Base-by-base conservation (phyloP, 2,329 filamentous ascomycete species). In the Talaromyces sp. region DNA sequence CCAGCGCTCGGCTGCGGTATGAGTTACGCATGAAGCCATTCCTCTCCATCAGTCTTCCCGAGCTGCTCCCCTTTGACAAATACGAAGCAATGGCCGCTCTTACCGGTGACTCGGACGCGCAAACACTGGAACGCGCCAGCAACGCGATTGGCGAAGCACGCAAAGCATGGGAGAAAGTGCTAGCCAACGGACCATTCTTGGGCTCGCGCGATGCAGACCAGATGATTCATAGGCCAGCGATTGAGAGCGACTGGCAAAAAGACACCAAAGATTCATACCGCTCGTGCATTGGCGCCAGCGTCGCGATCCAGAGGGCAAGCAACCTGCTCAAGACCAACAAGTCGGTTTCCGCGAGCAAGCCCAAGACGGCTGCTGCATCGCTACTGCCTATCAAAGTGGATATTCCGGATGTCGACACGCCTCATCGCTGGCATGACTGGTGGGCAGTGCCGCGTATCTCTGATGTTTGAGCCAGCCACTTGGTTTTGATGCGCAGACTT, bases 21-120 rank as follows among this genome's bases (percentile, higher is more conserved):
- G 89, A 95, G 66, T 78, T 96, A 10, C 89, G 93, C 62, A 95
- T 96, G 91, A 90, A 89, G 69, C 91, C 92, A 0, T 96, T 96
- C 69, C 80, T 88, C 0, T 73, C 79, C 8, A 83, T 96, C 60
- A 82, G 84, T 10, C 80, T 91, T 1, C 90, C 91, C 0, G 83
- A 86, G 62, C 80, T 91, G 13, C 86, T 90, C 0, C 77, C 84
- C 0, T 89, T 85, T 64, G 84, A 85, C 7, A 84, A 87, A 15
- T 91, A 90, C 64, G 73, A 78, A 19, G 70, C 70, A 7, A 75
- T 77, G 58, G 71, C 73, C 3, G 70, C 68, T 67, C 73, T 80
- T 1, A 76, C 79, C 30, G 75, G 75, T 10, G 78, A 82, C 56
- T 73, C 74, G 2, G 77, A 82, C 39, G 65, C 63, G 28, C 58